Evolutionary conservation across 345 rosid genomes (phyloP).

Genomic region (Fremontodendron californicum): DNA sequence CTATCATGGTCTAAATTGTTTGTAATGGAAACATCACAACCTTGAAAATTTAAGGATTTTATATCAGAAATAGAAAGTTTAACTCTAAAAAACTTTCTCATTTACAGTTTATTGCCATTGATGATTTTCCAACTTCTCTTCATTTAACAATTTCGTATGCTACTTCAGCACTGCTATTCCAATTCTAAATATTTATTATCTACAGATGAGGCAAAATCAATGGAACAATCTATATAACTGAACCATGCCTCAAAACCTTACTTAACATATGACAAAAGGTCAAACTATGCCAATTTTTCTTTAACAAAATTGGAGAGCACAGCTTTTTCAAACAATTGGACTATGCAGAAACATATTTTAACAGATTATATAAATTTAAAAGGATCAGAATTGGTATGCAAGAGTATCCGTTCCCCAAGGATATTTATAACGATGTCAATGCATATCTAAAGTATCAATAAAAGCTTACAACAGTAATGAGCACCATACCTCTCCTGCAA

Average conservation of each 20-base stretch:
- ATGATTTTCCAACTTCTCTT: neutral
- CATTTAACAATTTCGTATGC: neutral
- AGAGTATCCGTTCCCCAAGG: neutral
- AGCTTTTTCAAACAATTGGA: neutral
- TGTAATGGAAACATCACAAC: too few relatives aligned
- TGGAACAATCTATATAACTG: neutral
- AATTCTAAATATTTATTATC: neutral
- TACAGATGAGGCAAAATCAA: neutral
- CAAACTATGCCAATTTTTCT: neutral
- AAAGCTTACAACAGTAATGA: neutral
- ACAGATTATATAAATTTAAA: neutral
- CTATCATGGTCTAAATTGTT: conserved; percentile 1
- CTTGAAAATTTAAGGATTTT: neutral
- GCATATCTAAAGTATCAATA: neutral
- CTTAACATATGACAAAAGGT: neutral
- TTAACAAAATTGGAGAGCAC: neutral
- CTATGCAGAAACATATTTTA: neutral
- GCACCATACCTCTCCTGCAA: conserved; percentile 76
- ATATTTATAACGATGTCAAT: neutral
- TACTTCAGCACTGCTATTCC: neutral
- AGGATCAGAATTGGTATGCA: neutral
- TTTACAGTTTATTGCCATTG: neutral
- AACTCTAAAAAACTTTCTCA: neutral
- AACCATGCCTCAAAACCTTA: neutral
- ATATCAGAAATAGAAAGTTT: neutral